Evolutionary conservation across 139 green algal genomes (phyloP), one percentile per base, ranked within the genome.

Genomic region (Chlamydomonas schloesseri): DNA sequence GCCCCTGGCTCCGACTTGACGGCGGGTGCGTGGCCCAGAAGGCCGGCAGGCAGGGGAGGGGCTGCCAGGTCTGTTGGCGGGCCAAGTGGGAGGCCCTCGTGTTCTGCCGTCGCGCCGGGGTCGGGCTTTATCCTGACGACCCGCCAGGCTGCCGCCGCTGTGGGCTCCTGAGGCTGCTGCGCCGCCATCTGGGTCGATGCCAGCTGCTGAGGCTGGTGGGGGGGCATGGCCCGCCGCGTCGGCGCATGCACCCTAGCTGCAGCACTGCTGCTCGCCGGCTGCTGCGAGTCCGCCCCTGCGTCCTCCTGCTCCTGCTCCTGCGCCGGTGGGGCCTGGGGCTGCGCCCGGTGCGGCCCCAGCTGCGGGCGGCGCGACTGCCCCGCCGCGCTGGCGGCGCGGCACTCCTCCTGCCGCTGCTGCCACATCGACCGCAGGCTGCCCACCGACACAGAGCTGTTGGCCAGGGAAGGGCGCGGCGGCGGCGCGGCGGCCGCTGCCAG

Each of bases 71-170:
- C 42, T 8, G 8, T 8, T 50, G 42, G 42, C 42, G 42, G 42
- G 6, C 42, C 42, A 5, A 50, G 42, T 8, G 42, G 42, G 6
- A 50, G 42, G 6, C 42, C 42, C 42, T 50, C 42, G 42, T 50
- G 6, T 5, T 8, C 42, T 13, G 42, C 42, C 42, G 42, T 5
- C 6, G 42, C 42, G 17, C 75, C 75, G 8, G 75, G 75, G 10
- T 82, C 75, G 33, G 75, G 34, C 75, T 83, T 83, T 11, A 83
- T 73, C 10, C 37, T 24, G 23, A 83, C 72, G 20, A 3, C 24
- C 0, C 1, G 6, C 42, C 42, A 50, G 42, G 42, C 42, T 6
- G 21, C 34, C 2, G 69, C 34, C 3, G 69, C 34, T 31, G 26
- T 34, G 17, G 69, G 17, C 34, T n/a, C 17, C 26, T 20, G n/a